Evolutionary conservation across 352 stramenopile species (phyloP).

Genomic region (Aphanomyces cochlioides): DNA sequence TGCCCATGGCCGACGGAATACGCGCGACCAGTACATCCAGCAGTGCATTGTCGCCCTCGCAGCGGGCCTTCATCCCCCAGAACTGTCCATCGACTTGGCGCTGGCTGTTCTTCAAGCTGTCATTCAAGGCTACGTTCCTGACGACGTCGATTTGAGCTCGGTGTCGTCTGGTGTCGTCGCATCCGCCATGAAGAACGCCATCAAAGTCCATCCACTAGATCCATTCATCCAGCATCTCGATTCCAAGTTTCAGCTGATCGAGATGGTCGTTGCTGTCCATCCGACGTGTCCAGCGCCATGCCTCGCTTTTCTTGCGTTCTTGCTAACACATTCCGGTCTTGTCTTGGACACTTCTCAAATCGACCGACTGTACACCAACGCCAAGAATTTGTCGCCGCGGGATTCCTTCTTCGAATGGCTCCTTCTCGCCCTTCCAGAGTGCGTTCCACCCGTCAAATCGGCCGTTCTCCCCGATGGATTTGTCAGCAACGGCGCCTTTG

Average conservation of each 20-base stretch:
- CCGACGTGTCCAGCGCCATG: constrained; percentile 18
- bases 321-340: constrained; percentile 69
- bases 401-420: constrained; percentile 79
- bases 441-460: neutral
- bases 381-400: constrained; percentile 41
- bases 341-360: constrained; percentile 62
- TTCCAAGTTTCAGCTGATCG: constrained; percentile 53
- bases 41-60: constrained; percentile 57
- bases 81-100: constrained; percentile 37
- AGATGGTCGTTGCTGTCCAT: constrained; percentile 42
- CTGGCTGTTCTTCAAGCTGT: constrained; percentile 34
- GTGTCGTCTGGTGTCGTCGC: constrained; percentile 29
- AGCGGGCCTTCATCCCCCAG: constrained; percentile 31
- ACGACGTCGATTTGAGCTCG: constrained; percentile 21
- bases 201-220: constrained; percentile 36
- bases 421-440: constrained; percentile 45
- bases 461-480: constrained; percentile 6
- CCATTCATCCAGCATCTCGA: constrained; percentile 52
- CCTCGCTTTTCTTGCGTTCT: constrained; percentile 69
- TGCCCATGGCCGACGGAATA: constrained; percentile 14
- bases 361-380: constrained; percentile 56
- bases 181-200: constrained; percentile 25
- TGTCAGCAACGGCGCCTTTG: constrained; percentile 29
- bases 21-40: constrained; percentile 13
- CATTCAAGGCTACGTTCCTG: constrained; percentile 41